Evolutionary conservation across 176 grass and related monocot genomes (phyloP).

Genomic region (Aegilops bicornis): DNA sequence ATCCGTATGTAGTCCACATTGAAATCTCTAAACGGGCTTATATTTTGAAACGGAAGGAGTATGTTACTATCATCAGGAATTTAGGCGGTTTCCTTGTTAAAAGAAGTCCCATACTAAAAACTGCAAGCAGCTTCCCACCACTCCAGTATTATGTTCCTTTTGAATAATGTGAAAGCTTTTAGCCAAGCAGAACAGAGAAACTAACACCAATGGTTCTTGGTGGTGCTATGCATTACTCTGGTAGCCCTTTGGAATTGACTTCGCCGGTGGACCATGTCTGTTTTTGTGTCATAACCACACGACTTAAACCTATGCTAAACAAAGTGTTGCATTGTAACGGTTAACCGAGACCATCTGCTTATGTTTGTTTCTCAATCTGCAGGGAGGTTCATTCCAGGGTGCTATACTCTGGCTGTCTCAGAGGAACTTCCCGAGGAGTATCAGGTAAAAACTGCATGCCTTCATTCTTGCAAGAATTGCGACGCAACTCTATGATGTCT

Average conservation of each 20-base stretch:
- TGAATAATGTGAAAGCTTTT: neutral
- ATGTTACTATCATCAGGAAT: neutral
- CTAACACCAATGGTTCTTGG: neutral
- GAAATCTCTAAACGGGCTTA: too few relatives aligned
- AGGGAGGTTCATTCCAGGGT: slow-evolving; percentile 96
- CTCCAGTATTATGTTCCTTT: neutral
- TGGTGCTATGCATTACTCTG: neutral
- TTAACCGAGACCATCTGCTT: neutral
- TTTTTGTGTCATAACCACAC: neutral
- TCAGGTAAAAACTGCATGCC: slow-evolving; percentile 41
- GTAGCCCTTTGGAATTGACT: neutral
- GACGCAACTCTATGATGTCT: neutral
- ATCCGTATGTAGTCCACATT: too few relatives aligned
- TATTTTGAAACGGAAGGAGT: too few relatives aligned
- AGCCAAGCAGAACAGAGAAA: neutral
- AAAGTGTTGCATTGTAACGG: neutral
- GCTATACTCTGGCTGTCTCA: slow-evolving; percentile 87
- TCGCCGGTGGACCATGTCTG: neutral
- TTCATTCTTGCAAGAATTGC: neutral
- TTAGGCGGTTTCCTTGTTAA: neutral
- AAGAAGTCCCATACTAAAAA: neutral
- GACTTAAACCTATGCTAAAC: neutral
- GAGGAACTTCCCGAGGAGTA: slow-evolving; percentile 98
- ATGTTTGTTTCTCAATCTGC: slow-evolving; percentile 8
- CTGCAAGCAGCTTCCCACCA: neutral